Base-by-base conservation (phyloP, 2,329 filamentous ascomycete genomes). In the Bipolaris zeicola region DNA sequence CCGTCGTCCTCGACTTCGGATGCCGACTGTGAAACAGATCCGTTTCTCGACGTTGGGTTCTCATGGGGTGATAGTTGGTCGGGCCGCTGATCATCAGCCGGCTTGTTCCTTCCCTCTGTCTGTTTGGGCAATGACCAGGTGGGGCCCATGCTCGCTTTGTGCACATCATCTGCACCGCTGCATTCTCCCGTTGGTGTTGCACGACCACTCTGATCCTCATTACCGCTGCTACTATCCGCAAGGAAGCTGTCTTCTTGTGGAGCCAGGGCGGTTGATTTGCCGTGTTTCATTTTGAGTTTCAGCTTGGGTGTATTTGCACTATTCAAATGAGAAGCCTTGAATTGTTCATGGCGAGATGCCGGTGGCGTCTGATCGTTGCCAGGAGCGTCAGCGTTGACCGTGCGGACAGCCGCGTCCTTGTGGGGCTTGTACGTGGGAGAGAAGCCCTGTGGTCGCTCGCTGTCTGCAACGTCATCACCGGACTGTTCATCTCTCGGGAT, bases 401-500 rank as follows among this genome's bases (percentile, higher is more conserved):
- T 78, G 51, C 88, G 84, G 38, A 92, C 89, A n/a, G 85, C 87
- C 26, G 89, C 88, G 71, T 85, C 88, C 37, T 86, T 85, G 60
- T 87, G 87, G 11, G 89, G 89, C 43, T 89, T 88, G 73, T 92
- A 92, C 50, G 89, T 88, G 11, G 88, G 88, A 16, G 90, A 92
- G 70, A 92, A 92, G 2, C 88, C 86, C 61, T 86, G 81, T 36
- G 81, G 76, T 37, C 78, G 74, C 53, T 78, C 77, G 28, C 68
- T 74, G 36, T 74, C 70, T 13, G 52, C 58, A 20, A 63, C 64
- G 11, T 68, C 63, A n/a, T 65, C 65, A 3, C 58, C 62, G 3
- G 65, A 60, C 54, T 63, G 65, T 43, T 62, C 70, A 65, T 67
- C 69, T 22, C 52, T 72, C 57, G 64, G 65, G 45, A 68, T 64